phyloP scores from a whole-genome alignment of 2,329 filamentous ascomycete species.

The Hymenoscyphus fructigenus region DNA sequence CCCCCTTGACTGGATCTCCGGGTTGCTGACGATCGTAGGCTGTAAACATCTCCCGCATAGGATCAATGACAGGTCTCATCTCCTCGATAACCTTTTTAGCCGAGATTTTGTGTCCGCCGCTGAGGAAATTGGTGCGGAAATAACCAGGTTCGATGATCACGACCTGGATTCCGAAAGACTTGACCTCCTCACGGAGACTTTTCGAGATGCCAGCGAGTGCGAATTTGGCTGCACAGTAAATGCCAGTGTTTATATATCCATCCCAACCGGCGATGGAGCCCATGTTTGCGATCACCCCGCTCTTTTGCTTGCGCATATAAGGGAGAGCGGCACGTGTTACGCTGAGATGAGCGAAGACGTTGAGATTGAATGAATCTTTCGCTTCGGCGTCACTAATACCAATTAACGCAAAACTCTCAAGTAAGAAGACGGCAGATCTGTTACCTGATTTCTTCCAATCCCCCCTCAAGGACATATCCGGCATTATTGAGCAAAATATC shows the following conservation, averaged over 20 bases:
- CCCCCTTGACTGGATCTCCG: slow-evolving; percentile 40
- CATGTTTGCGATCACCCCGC: slow-evolving; percentile 48
- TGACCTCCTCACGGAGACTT: slow-evolving; percentile 43
- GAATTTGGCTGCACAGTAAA: slow-evolving; percentile 49
- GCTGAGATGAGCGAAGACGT: slow-evolving; percentile 52
- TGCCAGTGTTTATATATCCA: slow-evolving; percentile 40
- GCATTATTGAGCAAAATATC: slow-evolving; percentile 50
- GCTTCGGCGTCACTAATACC: slow-evolving; percentile 39
- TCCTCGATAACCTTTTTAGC: neutral
- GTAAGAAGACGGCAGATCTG: slow-evolving; percentile 27
- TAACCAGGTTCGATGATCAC: slow-evolving; percentile 50
- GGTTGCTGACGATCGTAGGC: slow-evolving; percentile 38
- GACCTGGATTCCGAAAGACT: slow-evolving; percentile 44
- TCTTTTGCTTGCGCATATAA: slow-evolving; percentile 42
- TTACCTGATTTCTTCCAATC: slow-evolving; percentile 45
- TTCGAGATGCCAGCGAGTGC: slow-evolving; percentile 45
- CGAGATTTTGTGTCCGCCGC: slow-evolving; percentile 9
- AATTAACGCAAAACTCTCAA: slow-evolving; percentile 31
- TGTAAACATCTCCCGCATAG: slow-evolving; percentile 12
- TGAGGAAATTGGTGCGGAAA: slow-evolving; percentile 50
- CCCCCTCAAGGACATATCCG: slow-evolving; percentile 43
- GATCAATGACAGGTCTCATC: slow-evolving; percentile 13
- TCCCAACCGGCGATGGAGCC: slow-evolving; percentile 46
- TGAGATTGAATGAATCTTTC: slow-evolving; percentile 48
- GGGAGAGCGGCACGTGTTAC: slow-evolving; percentile 49